Base-by-base conservation (phyloP, 805 yeast species). In the Pichia sporocuriosa region DNA sequence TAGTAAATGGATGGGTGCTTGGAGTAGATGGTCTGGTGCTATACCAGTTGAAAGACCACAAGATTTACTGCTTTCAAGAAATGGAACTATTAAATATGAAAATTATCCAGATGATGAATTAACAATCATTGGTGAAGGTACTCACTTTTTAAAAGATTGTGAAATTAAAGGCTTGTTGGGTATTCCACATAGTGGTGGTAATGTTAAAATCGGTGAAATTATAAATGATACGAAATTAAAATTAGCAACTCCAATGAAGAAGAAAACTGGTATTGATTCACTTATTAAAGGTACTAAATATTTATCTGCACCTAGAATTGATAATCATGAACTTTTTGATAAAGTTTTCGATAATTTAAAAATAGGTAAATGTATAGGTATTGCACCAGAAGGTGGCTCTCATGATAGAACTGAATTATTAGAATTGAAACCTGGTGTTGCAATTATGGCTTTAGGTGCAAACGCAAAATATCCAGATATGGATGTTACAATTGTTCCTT, bases 371-470 rank as follows among this genome's bases (percentile, higher is more conserved):
- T 77, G 93, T 45, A 68, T 90, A 32, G 97, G 96, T 9, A 89
- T 93, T 45, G 94, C 89, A 62, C 97, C 97, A 4, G 98, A 93
- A 67, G 98, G 98, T 43, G 98, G 98, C 2, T 88, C 97, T n/a
- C 98, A 90, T 56, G 98, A 90, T 59, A 73, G 97, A 50, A 79
- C 97, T 1, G 90, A 87, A 43, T 64, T 90, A 47, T 70, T 93
- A 39, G 98, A 97, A 0, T 68, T 90, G 50, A 93, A 93, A 58
- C 96, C 97, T 0, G 98, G 98, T 43, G 96, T 93, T 10, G 97
- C 95, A 3, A 84, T 90, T 42, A 93, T 90, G 97, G 98, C 97
- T 0, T 68, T 90, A 24, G 98, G 98, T 4, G 87, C 97, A 11
- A 75, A 85, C 68, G 81, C 79, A 9, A 73, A 79, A 50, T 56